These are phyloP conservation scores for Hypericum androsaemum DNA, from an alignment of 345 rosid species.

Conservation along the genomic window DNA sequence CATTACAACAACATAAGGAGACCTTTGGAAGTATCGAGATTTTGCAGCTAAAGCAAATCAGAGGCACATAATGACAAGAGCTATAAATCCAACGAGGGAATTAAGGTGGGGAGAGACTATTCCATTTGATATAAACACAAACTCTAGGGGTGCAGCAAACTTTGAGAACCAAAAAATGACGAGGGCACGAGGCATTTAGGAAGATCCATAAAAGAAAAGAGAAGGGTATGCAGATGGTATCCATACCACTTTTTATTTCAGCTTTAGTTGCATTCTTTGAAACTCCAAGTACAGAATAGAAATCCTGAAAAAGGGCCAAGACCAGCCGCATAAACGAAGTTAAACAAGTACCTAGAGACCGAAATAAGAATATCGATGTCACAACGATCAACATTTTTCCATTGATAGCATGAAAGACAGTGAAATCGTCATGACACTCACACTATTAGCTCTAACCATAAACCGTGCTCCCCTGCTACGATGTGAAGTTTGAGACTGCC, in stretches of 20 bases:
- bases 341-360: not conserved
- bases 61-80: too few relatives aligned
- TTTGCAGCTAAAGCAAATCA: too few relatives aligned
- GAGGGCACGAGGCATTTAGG: not conserved
- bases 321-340: not conserved
- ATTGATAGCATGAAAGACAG: not conserved
- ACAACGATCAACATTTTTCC: not conserved
- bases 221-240: not conserved
- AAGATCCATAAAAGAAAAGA: not conserved
- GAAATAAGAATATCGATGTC: constrained; percentile 6
- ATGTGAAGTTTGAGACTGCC: constrained; percentile 36
- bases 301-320: constrained; percentile 47
- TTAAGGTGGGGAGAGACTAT: too few relatives aligned
- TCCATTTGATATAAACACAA: too few relatives aligned
- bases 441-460: constrained; percentile 74
- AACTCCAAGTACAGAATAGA: constrained; percentile 83
- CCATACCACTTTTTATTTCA: constrained; percentile 87
- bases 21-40: too few relatives aligned
- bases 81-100: too few relatives aligned
- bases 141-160: too few relatives aligned
- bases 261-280: constrained; percentile 85
- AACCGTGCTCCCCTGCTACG: constrained; percentile 51
- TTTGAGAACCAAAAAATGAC: not conserved
- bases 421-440: constrained; percentile 34
- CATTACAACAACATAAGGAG: too few relatives aligned